Evolutionary conservation across 768 basidiomycete species (phyloP).

Genomic region (Sarcodon sp.): DNA sequence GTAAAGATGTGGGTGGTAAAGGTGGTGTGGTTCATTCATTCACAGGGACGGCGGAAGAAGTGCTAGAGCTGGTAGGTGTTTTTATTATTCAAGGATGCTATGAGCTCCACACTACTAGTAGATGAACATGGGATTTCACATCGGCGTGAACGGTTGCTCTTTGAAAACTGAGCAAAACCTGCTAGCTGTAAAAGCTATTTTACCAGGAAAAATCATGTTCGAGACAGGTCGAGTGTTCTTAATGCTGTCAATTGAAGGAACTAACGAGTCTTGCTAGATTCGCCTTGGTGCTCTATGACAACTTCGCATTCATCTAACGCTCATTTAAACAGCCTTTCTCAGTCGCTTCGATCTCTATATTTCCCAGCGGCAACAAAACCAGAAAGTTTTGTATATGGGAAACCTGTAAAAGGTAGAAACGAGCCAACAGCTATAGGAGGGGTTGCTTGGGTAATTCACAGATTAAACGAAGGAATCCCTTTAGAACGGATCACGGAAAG

Average conservation of each 20-base stretch:
- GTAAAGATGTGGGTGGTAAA: conserved; percentile 36
- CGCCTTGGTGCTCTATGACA: conserved; percentile 65
- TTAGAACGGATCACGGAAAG: conserved; percentile 43
- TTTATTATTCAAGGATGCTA: neutral
- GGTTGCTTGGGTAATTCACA: conserved; percentile 61
- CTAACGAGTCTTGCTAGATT: conserved; percentile 25
- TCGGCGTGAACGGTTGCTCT: conserved; percentile 66
- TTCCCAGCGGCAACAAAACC: conserved; percentile 38
- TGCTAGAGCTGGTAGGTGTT: conserved; percentile 45
- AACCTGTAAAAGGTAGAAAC: conserved; percentile 64
- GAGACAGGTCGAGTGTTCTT: conserved; percentile 49
- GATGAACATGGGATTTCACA: conserved; percentile 64
- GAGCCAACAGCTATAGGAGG: conserved; percentile 56
- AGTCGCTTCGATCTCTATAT: conserved; percentile 31
- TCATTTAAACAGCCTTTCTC: conserved; percentile 34
- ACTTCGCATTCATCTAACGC: conserved; percentile 48
- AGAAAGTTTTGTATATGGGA: conserved; percentile 44
- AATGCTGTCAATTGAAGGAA: neutral
- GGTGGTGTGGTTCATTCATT: conserved; percentile 81
- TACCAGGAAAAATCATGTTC: conserved; percentile 45
- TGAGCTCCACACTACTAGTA: conserved; percentile 14
- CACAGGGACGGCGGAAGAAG: conserved; percentile 55
- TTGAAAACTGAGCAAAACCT: conserved; percentile 64
- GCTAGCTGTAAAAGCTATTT: conserved; percentile 38
- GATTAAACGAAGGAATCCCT: conserved; percentile 28